Percentiles rank a stretch among this genome's conserved stretches.
Conservation (phyloP, 1,284 basidiomycete species). For the Puccinia polysora region DNA sequence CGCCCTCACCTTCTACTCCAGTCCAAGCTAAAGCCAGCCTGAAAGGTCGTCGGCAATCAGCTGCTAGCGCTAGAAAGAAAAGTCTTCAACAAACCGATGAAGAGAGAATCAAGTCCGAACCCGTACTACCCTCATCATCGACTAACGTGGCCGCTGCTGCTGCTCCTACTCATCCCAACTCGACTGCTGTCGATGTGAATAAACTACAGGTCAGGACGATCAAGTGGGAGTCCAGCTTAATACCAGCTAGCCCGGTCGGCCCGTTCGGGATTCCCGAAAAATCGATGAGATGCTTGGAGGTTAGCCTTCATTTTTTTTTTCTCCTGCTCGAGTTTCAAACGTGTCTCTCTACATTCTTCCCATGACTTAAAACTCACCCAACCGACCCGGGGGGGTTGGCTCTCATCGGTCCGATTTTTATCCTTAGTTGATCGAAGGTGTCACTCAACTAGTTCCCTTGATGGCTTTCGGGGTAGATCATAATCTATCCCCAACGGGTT, state of each 20-base stretch:
- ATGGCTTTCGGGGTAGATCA: constrained; percentile 33
- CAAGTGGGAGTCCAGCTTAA: constrained; percentile 17
- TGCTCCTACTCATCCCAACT: not conserved
- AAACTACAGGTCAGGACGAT: not conserved
- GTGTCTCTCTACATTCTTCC: not conserved
- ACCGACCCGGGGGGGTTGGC: no score
- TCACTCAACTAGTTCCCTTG: constrained; percentile 30
- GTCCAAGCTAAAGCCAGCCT: constrained; percentile 8
- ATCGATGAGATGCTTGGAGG: constrained; percentile 42
- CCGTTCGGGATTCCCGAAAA: constrained; percentile 40
- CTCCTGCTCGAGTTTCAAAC: not conserved
- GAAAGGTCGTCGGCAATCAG: not conserved
- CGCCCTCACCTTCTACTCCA: constrained; percentile 11
- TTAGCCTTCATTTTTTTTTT: not conserved
- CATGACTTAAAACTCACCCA: no score
- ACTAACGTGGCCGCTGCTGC: not conserved
- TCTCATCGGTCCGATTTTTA: no score
- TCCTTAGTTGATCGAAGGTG: constrained; percentile 39
- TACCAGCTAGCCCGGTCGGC: constrained; percentile 35
- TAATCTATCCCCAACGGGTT: constrained; percentile 34
- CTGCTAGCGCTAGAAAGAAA: constrained; percentile 14
- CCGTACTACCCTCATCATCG: not conserved
- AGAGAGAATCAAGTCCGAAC: constrained; percentile 14
- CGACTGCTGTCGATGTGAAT: not conserved
- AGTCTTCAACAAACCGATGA: constrained; percentile 10